Evolutionary conservation across 2,329 filamentous ascomycete species (phyloP).

Genomic region (Sordariomycetes sp.): DNA sequence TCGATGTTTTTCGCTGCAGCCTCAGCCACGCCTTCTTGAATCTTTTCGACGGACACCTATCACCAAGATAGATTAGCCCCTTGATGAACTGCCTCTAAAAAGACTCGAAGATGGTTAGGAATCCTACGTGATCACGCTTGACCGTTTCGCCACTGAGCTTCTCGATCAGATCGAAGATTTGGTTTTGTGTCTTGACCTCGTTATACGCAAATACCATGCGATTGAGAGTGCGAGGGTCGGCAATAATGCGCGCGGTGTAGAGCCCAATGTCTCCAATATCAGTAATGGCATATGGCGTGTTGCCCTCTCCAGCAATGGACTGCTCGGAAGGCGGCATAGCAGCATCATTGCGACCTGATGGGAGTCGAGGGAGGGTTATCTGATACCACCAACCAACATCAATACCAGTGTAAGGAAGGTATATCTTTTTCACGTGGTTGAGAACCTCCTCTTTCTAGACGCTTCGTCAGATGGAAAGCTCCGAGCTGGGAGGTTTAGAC

Average conservation of each 20-base stretch:
- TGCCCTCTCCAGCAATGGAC: conserved; percentile 31
- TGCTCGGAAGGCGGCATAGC: background rate
- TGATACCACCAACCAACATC: conserved; percentile 52
- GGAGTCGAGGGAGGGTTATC: conserved; percentile 17
- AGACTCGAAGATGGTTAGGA: background rate
- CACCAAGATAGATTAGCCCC: background rate
- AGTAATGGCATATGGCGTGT: conserved; percentile 28
- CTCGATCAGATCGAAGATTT: conserved; percentile 35
- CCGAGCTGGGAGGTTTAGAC: background rate
- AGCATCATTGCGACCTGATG: conserved; percentile 15
- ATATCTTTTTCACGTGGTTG: conserved; percentile 33
- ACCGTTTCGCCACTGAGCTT: conserved; percentile 35
- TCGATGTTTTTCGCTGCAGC: background rate
- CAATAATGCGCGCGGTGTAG: conserved; percentile 38
- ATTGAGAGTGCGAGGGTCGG: conserved; percentile 42
- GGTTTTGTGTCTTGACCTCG: conserved; percentile 31
- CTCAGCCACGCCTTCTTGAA: background rate
- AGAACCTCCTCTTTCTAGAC: conserved; percentile 37
- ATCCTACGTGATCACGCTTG: conserved; percentile 6
- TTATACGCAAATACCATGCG: conserved; percentile 36
- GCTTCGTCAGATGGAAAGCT: background rate
- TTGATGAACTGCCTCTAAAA: background rate
- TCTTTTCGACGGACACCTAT: background rate
- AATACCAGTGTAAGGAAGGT: conserved; percentile 43
- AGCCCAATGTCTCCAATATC: conserved; percentile 41